Percentiles rank a stretch among this genome's conserved stretches.
phyloP scores from a whole-genome alignment of 208 protist species.

The Trypanosoma avium region DNA sequence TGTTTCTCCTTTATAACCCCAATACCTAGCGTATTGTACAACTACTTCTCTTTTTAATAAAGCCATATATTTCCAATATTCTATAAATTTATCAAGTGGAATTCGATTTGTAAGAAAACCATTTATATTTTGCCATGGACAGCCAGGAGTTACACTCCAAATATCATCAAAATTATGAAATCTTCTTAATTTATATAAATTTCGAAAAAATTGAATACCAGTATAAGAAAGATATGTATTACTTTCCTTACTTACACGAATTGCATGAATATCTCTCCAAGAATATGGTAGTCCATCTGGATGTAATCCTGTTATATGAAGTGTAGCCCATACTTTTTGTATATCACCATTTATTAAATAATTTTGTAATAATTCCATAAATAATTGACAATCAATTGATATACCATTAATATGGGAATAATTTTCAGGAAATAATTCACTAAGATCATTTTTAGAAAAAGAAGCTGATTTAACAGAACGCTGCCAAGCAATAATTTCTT shows the following conservation, averaged over 20 bases:
- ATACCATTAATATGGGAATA: not conserved
- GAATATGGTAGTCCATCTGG: constrained; percentile 77
- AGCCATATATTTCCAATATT: constrained; percentile 89
- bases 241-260: constrained; percentile 50
- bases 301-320: constrained; percentile 60
- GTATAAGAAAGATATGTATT: constrained; percentile 83
- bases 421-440: constrained; percentile 23
- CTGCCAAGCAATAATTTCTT: constrained; percentile 70
- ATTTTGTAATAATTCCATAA: constrained; percentile 37
- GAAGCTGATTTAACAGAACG: constrained; percentile 38
- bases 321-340: constrained; percentile 74
- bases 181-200: constrained; percentile 68
- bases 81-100: constrained; percentile 74
- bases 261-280: constrained; percentile 70
- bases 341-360: constrained; percentile 42
- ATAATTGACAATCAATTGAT: constrained; percentile 19
- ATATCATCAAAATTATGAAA: constrained; percentile 54
- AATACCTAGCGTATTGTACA: constrained; percentile 81
- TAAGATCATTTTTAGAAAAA: constrained; percentile 40
- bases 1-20: constrained; percentile 85
- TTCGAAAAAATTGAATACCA: constrained; percentile 83
- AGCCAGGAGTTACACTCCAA: constrained; percentile 83
- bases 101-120: constrained; percentile 52
- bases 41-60: constrained; percentile 63
- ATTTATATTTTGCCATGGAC: constrained; percentile 67